Evolutionary conservation across 768 basidiomycete species (phyloP), one percentile per base, ranked within the genome.

Genomic region (Austroboletus eburneus): DNA sequence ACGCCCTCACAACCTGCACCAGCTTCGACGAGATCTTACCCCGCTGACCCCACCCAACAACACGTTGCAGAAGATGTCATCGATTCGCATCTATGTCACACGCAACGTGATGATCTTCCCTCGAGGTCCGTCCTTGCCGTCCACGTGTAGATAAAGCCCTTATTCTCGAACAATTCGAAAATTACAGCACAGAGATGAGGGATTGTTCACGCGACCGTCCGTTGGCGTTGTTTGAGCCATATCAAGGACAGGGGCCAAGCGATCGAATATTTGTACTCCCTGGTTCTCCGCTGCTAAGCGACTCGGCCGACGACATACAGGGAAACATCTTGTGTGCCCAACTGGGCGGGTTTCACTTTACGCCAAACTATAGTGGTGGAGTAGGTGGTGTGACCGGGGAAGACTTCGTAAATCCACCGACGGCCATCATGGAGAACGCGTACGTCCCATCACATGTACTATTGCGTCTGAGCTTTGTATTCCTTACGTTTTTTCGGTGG

Each of bases 61-160:
- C 59, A 59, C 55, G 59, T 51, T 57, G 55, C 49, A 42, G 55
- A 62, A 54, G 60, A 59, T 58, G 62, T 57, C 62, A 63, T 59
- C 49, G 52, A 53, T 53, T 47, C 57, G 20, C 54, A 35, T 59
- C 59, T 59, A 40, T 55, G 52, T 56, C 42, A 52, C 45, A 13
- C 21, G 42, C 53, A 64, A 62, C 60, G 62, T 59, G 62, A 63
- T 57, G 62, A 63, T 63, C 60, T 59, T 62, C 63, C 55, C 57
- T 55, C 63, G 59, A 59, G 62, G 62, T 63, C 52, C 55, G 62
- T 63, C 53, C 56, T 63, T 50, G 42, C 36, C 50, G 51, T 30
- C 48, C 61, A 58, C 61, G 58, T 63, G 61, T 58, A 39, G 38
- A 27, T 14, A 23, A 46, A 40, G 27, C 38, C 16, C 51, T 49